Base-by-base conservation (phyloP, 2,329 filamentous ascomycete species). In the Fusarium staphyleae region DNA sequence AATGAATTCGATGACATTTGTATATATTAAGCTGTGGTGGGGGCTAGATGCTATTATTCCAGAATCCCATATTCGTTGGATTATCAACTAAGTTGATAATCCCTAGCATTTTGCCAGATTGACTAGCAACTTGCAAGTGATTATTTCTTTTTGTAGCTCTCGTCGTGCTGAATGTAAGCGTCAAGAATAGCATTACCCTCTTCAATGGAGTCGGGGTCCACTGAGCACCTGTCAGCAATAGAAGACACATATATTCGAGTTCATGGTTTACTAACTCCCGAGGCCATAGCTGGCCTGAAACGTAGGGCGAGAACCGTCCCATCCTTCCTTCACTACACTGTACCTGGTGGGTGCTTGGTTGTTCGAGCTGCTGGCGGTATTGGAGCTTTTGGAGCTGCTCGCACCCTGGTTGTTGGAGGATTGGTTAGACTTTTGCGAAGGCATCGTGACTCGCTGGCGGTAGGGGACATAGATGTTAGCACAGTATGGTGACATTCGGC, bases 131-230 rank as follows among this genome's bases (percentile, higher is more conserved):
- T n/a, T n/a, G n/a, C n/a, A n/a, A n/a, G n/a, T n/a, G n/a, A n/a
- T 46, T 28, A 46, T n/a, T 37, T 43, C 39, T 45, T 40, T 29
- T 36, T 40, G 39, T 5, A 28, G 6, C 18, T 14, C 3, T 28
- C 16, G 6, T 48, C 44, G 4, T 41, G 11, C 29, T 57, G 3
- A 14, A 49, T 44, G 15, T 40, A 37, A 15, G 35, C 46, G 16
- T 44, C 42, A 6, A 58, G 34, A 30, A 55, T 51, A 13, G 33
- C 13, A 24, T 48, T 47, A 10, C 51, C 46, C 29, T 55, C 48
- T 11, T 40, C 35, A 13, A 58, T 37, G 16, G 5, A 19, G 3
- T 32, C 35, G 3, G 39, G 40, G 30, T 45, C 39, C 47, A 58
- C 55, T 56, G 14, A 2, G 13, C 5, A 24, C 18, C 5, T 34